Percentiles rank a stretch among this genome's conserved stretches.
phyloP scores from a whole-genome alignment of 2,329 filamentous ascomycete species.

The Diaporthe amygdali region DNA sequence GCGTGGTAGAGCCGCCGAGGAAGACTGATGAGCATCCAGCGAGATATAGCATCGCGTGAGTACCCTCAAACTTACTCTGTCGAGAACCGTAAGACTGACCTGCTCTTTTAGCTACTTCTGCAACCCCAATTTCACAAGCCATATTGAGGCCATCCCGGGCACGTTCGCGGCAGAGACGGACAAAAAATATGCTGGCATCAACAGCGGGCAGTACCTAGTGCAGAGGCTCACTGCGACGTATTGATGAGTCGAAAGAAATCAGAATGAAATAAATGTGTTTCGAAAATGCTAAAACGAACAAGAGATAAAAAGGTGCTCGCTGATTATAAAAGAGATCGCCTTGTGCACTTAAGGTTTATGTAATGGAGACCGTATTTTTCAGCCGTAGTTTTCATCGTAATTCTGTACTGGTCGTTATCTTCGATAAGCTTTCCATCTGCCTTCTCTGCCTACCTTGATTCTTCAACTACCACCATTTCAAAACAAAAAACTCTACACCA shows the following conservation, averaged over 20 bases:
- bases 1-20: slow-evolving; percentile 83
- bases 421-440: slow-evolving; percentile 6
- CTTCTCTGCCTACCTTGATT: neutral
- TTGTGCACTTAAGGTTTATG: neutral
- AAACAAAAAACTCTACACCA: neutral
- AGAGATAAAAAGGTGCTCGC: neutral
- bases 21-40: slow-evolving; percentile 68
- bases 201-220: slow-evolving; percentile 81
- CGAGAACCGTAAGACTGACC: neutral
- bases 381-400: neutral
- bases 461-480: neutral
- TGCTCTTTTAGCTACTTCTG: slow-evolving; percentile 72
- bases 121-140: slow-evolving; percentile 78
- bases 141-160: slow-evolving; percentile 82
- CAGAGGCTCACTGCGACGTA: slow-evolving; percentile 80
- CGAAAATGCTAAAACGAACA: neutral
- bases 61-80: slow-evolving; percentile 24
- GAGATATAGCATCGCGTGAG: slow-evolving; percentile 83
- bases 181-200: slow-evolving; percentile 82
- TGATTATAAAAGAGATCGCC: neutral
- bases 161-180: slow-evolving; percentile 69
- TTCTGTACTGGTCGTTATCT: neutral
- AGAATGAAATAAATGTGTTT: neutral
- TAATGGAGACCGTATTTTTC: neutral
- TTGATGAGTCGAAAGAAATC: slow-evolving; percentile 34